Evolutionary conservation across 202 grass and related monocot species (phyloP).

Genomic region (Setaria viridis): DNA sequence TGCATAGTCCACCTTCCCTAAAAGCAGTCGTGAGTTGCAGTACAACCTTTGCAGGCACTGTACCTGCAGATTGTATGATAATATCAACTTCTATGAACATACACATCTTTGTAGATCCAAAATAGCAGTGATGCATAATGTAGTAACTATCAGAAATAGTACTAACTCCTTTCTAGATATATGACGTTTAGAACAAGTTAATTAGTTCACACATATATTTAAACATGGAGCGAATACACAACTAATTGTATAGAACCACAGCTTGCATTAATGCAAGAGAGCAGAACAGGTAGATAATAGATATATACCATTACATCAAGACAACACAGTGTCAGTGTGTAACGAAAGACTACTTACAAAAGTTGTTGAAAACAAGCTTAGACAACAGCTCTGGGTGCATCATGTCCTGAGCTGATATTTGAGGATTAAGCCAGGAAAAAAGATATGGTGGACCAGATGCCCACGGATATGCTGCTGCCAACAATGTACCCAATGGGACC

Average conservation of each 20-base stretch:
- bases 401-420: slow-evolving; percentile 79
- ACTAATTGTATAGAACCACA: background rate
- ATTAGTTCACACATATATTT: background rate
- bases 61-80: slow-evolving; percentile 50
- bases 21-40: slow-evolving; percentile 71
- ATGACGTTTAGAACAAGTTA: background rate
- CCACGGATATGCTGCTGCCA: slow-evolving; percentile 69
- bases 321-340: background rate
- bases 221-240: background rate
- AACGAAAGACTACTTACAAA: slow-evolving; percentile 52
- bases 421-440: slow-evolving; percentile 71
- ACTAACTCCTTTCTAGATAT: background rate
- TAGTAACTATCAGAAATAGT: slow-evolving; percentile 6
- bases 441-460: slow-evolving; percentile 60
- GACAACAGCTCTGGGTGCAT: slow-evolving; percentile 69
- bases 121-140: background rate
- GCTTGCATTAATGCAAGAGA: background rate
- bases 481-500: slow-evolving; percentile 62
- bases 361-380: slow-evolving; percentile 75
- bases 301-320: background rate
- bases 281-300: background rate
- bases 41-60: slow-evolving; percentile 70
- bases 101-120: background rate
- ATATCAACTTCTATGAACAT: slow-evolving; percentile 18
- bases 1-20: slow-evolving; percentile 55